phyloP scores from a whole-genome alignment of 2,329 filamentous ascomycete species.

The Ascochyta lentis region DNA sequence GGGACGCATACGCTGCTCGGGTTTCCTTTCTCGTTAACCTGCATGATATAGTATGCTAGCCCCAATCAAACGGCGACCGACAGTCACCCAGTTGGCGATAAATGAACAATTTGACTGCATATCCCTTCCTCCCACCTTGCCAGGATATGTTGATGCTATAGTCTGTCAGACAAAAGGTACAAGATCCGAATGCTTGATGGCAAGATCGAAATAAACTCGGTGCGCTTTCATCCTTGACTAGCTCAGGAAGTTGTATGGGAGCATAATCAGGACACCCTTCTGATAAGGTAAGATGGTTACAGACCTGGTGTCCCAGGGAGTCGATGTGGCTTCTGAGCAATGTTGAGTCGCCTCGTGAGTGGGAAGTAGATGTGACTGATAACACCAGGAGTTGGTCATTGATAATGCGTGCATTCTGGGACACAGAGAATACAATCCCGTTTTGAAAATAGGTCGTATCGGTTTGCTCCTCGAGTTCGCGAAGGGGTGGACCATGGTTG shows the following conservation, averaged over 20 bases:
- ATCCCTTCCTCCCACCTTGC: conserved; percentile 21
- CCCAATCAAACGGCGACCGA: conserved; percentile 25
- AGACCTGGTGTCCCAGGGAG: not conserved
- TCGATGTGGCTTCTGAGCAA: conserved; percentile 20
- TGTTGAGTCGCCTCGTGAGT: conserved; percentile 17
- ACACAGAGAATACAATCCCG: conserved; percentile 3
- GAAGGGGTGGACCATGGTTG: conserved; percentile 19
- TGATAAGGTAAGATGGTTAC: conserved; percentile 17
- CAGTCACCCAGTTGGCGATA: conserved; percentile 27
- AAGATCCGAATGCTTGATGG: conserved; percentile 24
- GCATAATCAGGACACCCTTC: not conserved
- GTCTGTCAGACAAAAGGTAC: conserved; percentile 25
- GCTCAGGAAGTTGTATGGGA: conserved; percentile 21
- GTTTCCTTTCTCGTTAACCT: not conserved
- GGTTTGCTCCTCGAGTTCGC: conserved; percentile 12
- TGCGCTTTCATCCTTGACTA: conserved; percentile 15
- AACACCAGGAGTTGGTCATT: conserved; percentile 26
- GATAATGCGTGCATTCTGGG: conserved; percentile 23
- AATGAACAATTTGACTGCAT: conserved; percentile 15
- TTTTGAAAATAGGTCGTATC: not conserved
- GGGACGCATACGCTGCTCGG: conserved; percentile 8
- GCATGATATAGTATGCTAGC: conserved; percentile 18
- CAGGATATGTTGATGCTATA: conserved; percentile 26
- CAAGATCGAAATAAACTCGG: conserved; percentile 17
- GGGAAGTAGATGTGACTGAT: conserved; percentile 16